These are phyloP conservation scores for Trichoderma sp. DNA, from an alignment of 2,329 filamentous ascomycete genomes.

Conservation along the genomic window DNA sequence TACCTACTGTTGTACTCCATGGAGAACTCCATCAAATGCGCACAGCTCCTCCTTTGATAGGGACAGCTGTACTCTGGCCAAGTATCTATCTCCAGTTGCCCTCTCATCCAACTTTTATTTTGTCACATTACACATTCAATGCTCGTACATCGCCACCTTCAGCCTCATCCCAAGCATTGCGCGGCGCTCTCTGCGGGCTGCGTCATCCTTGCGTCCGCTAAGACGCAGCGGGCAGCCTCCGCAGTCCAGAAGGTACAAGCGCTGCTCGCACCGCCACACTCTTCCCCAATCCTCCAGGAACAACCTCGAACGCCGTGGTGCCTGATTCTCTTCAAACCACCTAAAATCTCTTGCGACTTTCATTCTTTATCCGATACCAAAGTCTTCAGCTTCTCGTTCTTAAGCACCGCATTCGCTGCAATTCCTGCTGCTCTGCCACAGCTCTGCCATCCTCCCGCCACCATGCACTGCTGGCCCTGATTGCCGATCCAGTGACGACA, in stretches of 20 bases:
- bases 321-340: background rate
- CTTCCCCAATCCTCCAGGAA: background rate
- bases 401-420: background rate
- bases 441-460: background rate
- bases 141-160: background rate
- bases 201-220: slow-evolving; percentile 1
- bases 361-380: background rate
- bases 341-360: background rate
- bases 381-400: background rate
- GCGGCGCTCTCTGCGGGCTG: background rate
- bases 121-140: too few relatives aligned
- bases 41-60: too few relatives aligned
- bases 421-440: background rate
- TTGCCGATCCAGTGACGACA: slow-evolving; percentile 19
- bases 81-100: too few relatives aligned
- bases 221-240: background rate
- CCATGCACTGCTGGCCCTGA: slow-evolving; percentile 19
- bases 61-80: too few relatives aligned
- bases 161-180: background rate
- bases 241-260: background rate
- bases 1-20: too few relatives aligned
- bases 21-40: too few relatives aligned
- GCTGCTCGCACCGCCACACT: slow-evolving; percentile 11
- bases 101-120: too few relatives aligned
- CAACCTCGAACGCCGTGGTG: background rate